Percentiles rank a stretch among this genome's conserved stretches.
Evolutionary conservation across 306 rosid genomes (phyloP).

Genomic region (Psophocarpus tetragonolobus): DNA sequence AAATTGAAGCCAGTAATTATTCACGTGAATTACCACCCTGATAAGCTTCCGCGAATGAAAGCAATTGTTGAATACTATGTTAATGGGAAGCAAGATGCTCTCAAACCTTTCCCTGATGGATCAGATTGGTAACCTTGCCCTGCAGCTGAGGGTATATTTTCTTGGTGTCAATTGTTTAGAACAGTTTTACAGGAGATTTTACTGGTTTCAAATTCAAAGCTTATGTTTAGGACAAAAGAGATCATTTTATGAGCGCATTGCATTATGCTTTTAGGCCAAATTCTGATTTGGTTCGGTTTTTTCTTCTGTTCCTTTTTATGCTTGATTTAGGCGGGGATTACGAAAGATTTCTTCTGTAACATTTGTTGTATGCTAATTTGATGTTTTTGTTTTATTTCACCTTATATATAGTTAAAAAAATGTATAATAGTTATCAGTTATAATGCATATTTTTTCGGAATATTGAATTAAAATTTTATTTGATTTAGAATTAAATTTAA

Average conservation of each 20-base stretch:
- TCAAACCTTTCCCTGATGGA: slow-evolving; percentile 82
- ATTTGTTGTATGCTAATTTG: slow-evolving; percentile 36
- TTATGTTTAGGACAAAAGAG: slow-evolving; percentile 1
- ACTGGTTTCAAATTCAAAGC: slow-evolving; percentile 24
- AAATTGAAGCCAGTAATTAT: slow-evolving; percentile 79
- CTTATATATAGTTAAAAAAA: too few relatives aligned
- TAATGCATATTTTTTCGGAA: too few relatives aligned
- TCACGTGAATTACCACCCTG: slow-evolving; percentile 91
- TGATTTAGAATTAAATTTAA: too few relatives aligned
- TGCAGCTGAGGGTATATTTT: background rate
- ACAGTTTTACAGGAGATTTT: slow-evolving; percentile 28
- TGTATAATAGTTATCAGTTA: too few relatives aligned
- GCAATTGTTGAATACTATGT: slow-evolving; percentile 80
- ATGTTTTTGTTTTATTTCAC: background rate
- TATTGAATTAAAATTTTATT: too few relatives aligned
- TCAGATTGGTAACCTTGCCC: slow-evolving; percentile 52
- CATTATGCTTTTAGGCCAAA: slow-evolving; percentile 27
- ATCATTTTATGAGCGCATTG: slow-evolving; percentile 31
- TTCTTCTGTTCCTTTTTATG: background rate
- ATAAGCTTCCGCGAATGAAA: slow-evolving; percentile 75
- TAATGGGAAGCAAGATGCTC: slow-evolving; percentile 72
- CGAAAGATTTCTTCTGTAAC: slow-evolving; percentile 31
- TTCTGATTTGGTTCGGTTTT: slow-evolving; percentile 28
- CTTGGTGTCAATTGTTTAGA: slow-evolving; percentile 20
- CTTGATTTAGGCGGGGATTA: slow-evolving; percentile 18